Percentiles rank a stretch among this genome's conserved stretches.
These are phyloP conservation scores for Nemania sp. DNA, from an alignment of 2,329 filamentous ascomycete species.

Conservation along the genomic window DNA sequence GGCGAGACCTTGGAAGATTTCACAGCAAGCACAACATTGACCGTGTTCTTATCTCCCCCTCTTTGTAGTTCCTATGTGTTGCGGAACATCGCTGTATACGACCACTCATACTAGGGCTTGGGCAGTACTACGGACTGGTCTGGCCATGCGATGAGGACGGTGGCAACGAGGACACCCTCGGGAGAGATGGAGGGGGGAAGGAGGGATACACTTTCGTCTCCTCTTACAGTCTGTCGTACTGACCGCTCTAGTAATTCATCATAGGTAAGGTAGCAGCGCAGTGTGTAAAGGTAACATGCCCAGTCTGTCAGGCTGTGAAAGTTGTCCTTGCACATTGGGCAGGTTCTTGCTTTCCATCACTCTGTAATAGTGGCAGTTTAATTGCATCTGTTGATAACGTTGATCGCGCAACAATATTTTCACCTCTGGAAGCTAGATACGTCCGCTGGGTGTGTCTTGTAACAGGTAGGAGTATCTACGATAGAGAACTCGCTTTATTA, in stretches of 20 bases:
- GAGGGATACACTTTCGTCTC: background rate
- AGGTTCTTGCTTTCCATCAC: background rate
- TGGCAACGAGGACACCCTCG: background rate
- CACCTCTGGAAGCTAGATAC: too few species aligned
- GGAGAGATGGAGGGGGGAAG: background rate
- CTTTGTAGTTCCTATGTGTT: background rate
- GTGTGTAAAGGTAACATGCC: background rate
- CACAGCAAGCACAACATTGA: background rate
- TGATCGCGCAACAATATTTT: too few species aligned
- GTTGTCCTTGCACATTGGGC: background rate
- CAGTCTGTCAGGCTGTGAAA: background rate
- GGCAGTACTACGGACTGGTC: background rate
- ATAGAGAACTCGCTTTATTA: too few species aligned
- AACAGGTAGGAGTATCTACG: too few species aligned
- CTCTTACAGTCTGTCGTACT: background rate
- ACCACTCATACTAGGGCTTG: background rate
- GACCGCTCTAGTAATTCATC: background rate
- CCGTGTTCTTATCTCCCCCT: background rate
- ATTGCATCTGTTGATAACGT: too few species aligned
- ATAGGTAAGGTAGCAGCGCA: background rate
- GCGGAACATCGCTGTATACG: background rate
- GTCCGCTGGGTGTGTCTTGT: too few species aligned
- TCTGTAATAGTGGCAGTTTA: too few species aligned
- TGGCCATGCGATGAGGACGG: background rate
- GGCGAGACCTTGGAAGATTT: background rate